phyloP scores from a whole-genome alignment of 208 protist genomes.

The Herpetomonas samuelpessoai region DNA sequence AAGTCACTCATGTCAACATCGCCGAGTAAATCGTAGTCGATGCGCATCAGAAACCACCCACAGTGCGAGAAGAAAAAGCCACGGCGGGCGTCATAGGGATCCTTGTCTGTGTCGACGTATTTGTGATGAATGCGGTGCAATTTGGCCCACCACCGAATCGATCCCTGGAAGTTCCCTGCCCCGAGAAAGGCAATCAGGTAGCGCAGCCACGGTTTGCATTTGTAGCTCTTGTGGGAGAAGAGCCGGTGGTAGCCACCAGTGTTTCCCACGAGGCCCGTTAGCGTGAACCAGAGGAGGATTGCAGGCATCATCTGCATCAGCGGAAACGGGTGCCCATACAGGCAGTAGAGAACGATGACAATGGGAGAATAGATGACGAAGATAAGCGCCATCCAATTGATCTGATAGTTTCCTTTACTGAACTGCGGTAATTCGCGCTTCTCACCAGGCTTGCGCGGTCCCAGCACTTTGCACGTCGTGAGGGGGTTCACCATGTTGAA shows the following conservation, averaged over 20 bases:
- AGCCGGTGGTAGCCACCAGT: slow-evolving; percentile 90
- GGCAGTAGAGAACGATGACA: slow-evolving; percentile 20
- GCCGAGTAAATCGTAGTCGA: slow-evolving; percentile 74
- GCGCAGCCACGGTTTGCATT: slow-evolving; percentile 43
- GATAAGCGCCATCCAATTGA: slow-evolving; percentile 43
- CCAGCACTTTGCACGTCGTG: not conserved
- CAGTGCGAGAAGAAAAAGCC: slow-evolving; percentile 91
- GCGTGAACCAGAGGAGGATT: slow-evolving; percentile 63
- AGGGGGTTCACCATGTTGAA: too few relatives aligned
- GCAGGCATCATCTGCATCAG: slow-evolving; percentile 69
- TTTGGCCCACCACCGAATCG: slow-evolving; percentile 83
- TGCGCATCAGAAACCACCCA: slow-evolving; percentile 93
- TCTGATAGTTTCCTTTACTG: slow-evolving; percentile 41
- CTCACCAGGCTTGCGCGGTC: slow-evolving; percentile 3
- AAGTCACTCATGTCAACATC: slow-evolving; percentile 85
- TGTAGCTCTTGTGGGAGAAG: slow-evolving; percentile 86
- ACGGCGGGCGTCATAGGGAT: slow-evolving; percentile 89
- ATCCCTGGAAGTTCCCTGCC: slow-evolving; percentile 87
- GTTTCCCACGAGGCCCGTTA: slow-evolving; percentile 87
- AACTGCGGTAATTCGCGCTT: slow-evolving; percentile 32
- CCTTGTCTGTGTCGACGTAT: slow-evolving; percentile 89
- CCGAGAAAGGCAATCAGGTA: slow-evolving; percentile 76
- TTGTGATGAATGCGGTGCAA: slow-evolving; percentile 92
- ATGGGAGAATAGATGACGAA: slow-evolving; percentile 53
- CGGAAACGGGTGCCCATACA: slow-evolving; percentile 39